phyloP scores from a whole-genome alignment of 768 basidiomycete species.

The Pisolithus orientalis region DNA sequence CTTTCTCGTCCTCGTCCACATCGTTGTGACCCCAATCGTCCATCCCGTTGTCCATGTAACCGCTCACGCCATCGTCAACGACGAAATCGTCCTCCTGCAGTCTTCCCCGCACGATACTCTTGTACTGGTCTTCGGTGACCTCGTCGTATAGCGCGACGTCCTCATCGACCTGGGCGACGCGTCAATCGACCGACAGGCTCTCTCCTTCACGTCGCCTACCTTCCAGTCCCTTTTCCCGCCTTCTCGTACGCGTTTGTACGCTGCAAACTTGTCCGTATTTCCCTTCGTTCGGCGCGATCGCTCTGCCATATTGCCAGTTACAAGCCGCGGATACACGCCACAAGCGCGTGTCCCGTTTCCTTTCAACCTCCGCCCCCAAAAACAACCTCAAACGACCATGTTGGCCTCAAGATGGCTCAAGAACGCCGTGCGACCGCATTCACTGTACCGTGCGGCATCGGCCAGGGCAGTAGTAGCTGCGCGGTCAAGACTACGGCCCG shows the following conservation, averaged over 20 bases:
- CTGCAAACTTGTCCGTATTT: constrained; percentile 44
- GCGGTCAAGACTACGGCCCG: constrained; percentile 31
- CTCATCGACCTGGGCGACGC: constrained; percentile 37
- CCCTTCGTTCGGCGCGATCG: constrained; percentile 22
- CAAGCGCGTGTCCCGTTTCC: constrained; percentile 19
- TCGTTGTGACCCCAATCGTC: constrained; percentile 78
- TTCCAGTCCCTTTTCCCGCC: constrained; percentile 55
- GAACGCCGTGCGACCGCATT: constrained; percentile 38
- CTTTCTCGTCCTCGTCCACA: constrained; percentile 50
- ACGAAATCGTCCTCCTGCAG: constrained; percentile 91
- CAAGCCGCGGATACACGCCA: constrained; percentile 15
- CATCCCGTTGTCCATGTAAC: constrained; percentile 95
- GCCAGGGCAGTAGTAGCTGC: constrained; percentile 28
- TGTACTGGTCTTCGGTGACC: constrained; percentile 86
- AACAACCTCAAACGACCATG: constrained; percentile 23
- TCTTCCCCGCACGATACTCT: constrained; percentile 73
- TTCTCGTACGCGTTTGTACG: constrained; percentile 53
- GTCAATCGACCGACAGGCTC: constrained; percentile 11
- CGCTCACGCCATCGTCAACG: constrained; percentile 84
- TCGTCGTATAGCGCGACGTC: constrained; percentile 80
- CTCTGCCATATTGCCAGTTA: constrained; percentile 15
- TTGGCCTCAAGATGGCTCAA: constrained; percentile 41
- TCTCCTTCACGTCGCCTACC: constrained; percentile 31
- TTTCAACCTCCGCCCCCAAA: constrained; percentile 14
- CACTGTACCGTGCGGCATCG: constrained; percentile 35